Conservation (phyloP, 805 yeast genomes). For the Metschnikowia vanudenii region DNA sequence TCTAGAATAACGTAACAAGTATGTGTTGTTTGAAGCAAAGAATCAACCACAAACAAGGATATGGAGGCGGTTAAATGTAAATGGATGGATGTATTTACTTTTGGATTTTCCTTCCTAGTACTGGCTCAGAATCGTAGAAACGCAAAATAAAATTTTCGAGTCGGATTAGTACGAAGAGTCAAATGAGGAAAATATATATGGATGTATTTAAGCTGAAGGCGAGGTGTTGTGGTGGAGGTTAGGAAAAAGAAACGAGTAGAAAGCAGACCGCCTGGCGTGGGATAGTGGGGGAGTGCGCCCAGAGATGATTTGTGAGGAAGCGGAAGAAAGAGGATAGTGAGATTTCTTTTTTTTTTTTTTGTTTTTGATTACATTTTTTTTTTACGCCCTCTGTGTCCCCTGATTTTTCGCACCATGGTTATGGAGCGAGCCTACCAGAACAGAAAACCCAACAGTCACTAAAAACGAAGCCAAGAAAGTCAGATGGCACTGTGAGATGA, state of each 20-base stretch:
- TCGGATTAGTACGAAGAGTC: background rate
- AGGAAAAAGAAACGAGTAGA: constrained; percentile 9
- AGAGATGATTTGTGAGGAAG: constrained; percentile 10
- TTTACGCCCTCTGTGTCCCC: background rate
- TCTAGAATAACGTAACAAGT: background rate
- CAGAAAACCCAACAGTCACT: background rate
- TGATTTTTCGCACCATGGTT: background rate
- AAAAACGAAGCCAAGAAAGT: no score
- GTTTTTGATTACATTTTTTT: constrained; percentile 1
- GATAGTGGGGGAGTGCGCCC: constrained; percentile 8
- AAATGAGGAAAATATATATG: background rate
- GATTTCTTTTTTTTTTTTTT: constrained; percentile 6
- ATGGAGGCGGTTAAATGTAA: constrained; percentile 4
- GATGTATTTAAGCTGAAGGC: background rate
- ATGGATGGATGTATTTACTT: background rate
- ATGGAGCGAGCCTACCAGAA: background rate
- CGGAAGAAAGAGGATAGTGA: constrained; percentile 8
- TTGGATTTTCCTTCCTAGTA: background rate
- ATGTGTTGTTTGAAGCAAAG: background rate
- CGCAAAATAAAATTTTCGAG: background rate
- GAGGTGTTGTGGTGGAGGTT: background rate
- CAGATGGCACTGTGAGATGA: background rate
- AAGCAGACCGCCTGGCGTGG: constrained; percentile 10
- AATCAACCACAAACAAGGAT: background rate
- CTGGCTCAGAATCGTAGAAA: background rate